These are phyloP conservation scores for Pyrus betulifolia DNA, from an alignment of 306 rosid genomes.

Conservation along the genomic window DNA sequence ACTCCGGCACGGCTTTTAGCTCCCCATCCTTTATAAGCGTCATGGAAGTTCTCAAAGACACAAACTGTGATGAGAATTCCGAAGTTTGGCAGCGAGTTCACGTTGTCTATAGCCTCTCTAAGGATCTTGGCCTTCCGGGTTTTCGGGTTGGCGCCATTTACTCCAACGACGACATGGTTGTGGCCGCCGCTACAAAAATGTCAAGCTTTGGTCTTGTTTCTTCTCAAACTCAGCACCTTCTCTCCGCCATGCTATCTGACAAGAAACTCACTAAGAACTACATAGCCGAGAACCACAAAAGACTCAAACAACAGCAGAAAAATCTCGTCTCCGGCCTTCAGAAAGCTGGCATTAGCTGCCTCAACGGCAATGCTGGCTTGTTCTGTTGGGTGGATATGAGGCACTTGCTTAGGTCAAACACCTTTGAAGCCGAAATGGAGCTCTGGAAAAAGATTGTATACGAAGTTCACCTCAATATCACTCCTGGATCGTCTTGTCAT, in stretches of 20 bases:
- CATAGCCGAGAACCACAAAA: constrained; percentile 50
- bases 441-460: constrained; percentile 71
- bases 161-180: constrained; percentile 54
- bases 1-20: constrained; percentile 72
- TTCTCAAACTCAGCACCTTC: constrained; percentile 75
- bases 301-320: constrained; percentile 47
- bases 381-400: constrained; percentile 91
- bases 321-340: constrained; percentile 43
- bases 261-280: constrained; percentile 56
- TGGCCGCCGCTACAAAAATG: constrained; percentile 72
- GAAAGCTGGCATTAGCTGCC: constrained; percentile 50
- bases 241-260: constrained; percentile 67
- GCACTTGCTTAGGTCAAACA: constrained; percentile 42
- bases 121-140: constrained; percentile 85
- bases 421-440: constrained; percentile 75
- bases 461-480: constrained; percentile 56
- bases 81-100: constrained; percentile 46
- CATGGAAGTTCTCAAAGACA: constrained; percentile 59
- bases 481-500: constrained; percentile 80
- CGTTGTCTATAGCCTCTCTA: constrained; percentile 71
- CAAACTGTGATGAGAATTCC: constrained; percentile 14
- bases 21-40: constrained; percentile 56
- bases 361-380: constrained; percentile 65
- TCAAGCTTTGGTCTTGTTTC: constrained; percentile 81
- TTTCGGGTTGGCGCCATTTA: constrained; percentile 77